Conservation (phyloP, 2,329 filamentous ascomycete genomes). For the Fusarium decemcellulare region DNA sequence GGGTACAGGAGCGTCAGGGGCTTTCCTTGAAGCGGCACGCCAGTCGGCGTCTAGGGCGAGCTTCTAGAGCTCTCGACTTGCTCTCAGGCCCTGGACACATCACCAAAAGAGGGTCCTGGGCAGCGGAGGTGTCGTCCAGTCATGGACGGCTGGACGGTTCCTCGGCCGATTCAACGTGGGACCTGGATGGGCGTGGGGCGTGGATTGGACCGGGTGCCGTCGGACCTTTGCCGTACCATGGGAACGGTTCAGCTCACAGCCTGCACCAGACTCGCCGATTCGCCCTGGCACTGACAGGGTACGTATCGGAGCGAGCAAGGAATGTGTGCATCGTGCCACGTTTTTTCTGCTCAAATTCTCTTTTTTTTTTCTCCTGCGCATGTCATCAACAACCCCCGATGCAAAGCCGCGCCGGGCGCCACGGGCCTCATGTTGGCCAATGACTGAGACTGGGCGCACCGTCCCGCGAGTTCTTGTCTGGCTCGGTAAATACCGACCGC, state of each 20-base stretch:
- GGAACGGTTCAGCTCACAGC: constrained; percentile 3
- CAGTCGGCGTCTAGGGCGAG: constrained; percentile 3
- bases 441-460: neutral
- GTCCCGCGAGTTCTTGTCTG: neutral
- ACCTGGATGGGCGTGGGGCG: neutral
- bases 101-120: neutral
- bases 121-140: no score
- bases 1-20: constrained; percentile 24
- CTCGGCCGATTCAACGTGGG: constrained; percentile 11
- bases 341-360: neutral
- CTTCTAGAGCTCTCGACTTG: constrained; percentile 3
- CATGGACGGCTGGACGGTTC: no score
- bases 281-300: neutral
- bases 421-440: constrained; percentile 10
- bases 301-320: constrained; percentile 3
- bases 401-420: neutral
- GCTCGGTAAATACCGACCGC: neutral
- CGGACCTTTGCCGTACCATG: constrained; percentile 5
- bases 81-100: neutral
- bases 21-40: constrained; percentile 14
- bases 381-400: neutral
- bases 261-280: neutral
- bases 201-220: constrained; percentile 1
- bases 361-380: neutral
- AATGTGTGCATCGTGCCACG: constrained; percentile 12